These are phyloP conservation scores for Ceratocystis eucalypticola DNA, from an alignment of 2,329 filamentous ascomycete genomes.

Conservation along the genomic window DNA sequence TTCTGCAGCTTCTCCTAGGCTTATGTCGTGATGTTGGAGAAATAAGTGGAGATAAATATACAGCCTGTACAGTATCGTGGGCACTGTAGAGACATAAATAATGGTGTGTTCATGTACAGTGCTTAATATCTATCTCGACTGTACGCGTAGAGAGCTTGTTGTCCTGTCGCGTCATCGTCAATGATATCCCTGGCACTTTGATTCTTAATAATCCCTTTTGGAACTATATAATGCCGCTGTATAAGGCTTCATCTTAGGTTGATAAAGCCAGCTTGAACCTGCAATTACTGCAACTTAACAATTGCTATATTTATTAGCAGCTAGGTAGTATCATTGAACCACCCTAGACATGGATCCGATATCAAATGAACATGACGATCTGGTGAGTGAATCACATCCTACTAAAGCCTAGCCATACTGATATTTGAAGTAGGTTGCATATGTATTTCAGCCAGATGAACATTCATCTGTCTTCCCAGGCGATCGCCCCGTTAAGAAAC, in stretches of 20 bases:
- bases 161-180: not conserved
- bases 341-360: slow-evolving; percentile 13
- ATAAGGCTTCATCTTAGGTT: not conserved
- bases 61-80: not conserved
- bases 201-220: not conserved
- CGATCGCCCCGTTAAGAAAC: slow-evolving; percentile 41
- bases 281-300: too few species aligned
- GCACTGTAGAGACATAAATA: not conserved
- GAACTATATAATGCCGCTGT: too few species aligned
- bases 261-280: too few species aligned
- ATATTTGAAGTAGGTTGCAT: slow-evolving; percentile 38
- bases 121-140: not conserved
- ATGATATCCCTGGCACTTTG: too few species aligned
- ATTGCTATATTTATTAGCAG: not conserved
- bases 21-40: not conserved
- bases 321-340: not conserved
- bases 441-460: slow-evolving; percentile 44
- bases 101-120: not conserved
- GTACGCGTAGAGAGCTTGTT: slow-evolving; percentile 9
- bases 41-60: not conserved
- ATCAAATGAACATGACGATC: slow-evolving; percentile 18
- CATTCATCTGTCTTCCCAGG: slow-evolving; percentile 24
- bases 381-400: slow-evolving; percentile 10
- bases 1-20: too few species aligned
- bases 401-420: slow-evolving; percentile 13